A percentile compares a stretch with the other conserved stretches of the same genome.
These are phyloP conservation scores for Macrolepiota dolichaula DNA, from an alignment of 768 basidiomycete species.

Conservation along the genomic window DNA sequence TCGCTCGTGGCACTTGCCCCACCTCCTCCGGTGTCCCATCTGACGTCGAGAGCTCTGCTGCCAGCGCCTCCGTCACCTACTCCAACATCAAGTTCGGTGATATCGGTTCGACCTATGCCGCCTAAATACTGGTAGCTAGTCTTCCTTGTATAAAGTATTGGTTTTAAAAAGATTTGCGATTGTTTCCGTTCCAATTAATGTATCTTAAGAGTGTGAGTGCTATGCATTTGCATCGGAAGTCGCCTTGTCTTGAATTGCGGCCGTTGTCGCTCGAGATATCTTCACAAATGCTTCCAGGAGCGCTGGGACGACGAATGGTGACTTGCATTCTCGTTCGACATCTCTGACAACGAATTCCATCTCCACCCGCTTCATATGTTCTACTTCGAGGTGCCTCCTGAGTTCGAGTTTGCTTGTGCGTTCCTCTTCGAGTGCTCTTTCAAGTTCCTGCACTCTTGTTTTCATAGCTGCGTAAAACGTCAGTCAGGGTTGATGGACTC, in stretches of 20 bases:
- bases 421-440: not conserved
- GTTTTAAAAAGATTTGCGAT: not conserved
- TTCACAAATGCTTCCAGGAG: constrained; percentile 50
- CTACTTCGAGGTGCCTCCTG: constrained; percentile 29
- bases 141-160: not conserved
- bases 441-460: not conserved
- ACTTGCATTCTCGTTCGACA: constrained; percentile 43
- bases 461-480: not conserved
- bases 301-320: constrained; percentile 56
- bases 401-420: constrained; percentile 11
- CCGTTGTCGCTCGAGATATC: constrained; percentile 43
- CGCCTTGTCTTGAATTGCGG: constrained; percentile 15
- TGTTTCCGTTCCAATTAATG: not conserved
- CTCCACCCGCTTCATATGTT: constrained; percentile 32
- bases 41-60: constrained; percentile 29
- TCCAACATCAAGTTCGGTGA: constrained; percentile 41
- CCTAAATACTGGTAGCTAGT: not conserved
- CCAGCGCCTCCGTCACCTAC: constrained; percentile 22
- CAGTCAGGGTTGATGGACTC: not conserved
- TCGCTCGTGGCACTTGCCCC: constrained; percentile 36
- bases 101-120: constrained; percentile 13
- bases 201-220: not conserved
- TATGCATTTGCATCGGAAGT: not conserved
- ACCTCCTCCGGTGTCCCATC: constrained; percentile 32
- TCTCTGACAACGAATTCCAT: constrained; percentile 44